Conservation (phyloP, 495 filamentous ascomycete genomes). For the Podospora conica region DNA sequence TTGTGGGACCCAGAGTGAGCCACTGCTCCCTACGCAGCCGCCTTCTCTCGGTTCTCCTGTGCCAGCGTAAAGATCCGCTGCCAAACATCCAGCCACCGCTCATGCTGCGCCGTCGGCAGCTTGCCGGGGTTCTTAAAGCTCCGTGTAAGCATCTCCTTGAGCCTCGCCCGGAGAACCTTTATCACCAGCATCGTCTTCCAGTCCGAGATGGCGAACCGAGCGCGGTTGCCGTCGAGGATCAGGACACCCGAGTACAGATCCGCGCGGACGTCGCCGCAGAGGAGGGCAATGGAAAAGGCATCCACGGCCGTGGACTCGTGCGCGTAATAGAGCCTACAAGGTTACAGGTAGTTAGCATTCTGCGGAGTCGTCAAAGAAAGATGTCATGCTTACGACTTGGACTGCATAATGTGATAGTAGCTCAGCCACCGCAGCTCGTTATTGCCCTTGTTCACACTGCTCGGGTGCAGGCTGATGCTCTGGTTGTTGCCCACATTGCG, state of each 20-base stretch:
- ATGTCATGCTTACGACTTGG: conserved; percentile 52
- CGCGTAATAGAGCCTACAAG: conserved; percentile 65
- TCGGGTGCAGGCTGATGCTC: conserved; percentile 72
- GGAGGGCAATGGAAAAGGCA: conserved; percentile 70
- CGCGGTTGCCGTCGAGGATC: conserved; percentile 75
- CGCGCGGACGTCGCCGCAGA: conserved; percentile 82
- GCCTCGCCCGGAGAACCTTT: conserved; percentile 62
- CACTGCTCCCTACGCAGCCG: neutral
- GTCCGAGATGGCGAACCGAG: conserved; percentile 80
- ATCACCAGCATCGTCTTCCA: conserved; percentile 87
- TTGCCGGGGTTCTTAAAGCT: conserved; percentile 69
- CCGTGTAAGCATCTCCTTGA: conserved; percentile 64
- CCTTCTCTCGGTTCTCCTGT: conserved; percentile 23
- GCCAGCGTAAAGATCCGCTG: conserved; percentile 43
- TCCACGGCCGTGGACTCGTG: conserved; percentile 82
- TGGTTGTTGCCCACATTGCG: conserved; percentile 89
- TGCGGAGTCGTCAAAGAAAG: too few species aligned
- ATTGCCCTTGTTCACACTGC: conserved; percentile 73
- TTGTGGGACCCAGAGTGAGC: neutral
- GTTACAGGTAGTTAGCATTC: neutral
- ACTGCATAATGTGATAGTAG: conserved; percentile 96
- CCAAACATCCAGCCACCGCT: conserved; percentile 70
- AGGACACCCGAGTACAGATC: conserved; percentile 83
- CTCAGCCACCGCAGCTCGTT: conserved; percentile 70
- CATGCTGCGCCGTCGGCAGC: conserved; percentile 58